Evolutionary conservation across 495 filamentous ascomycete species (phyloP), one percentile per base, ranked within the genome.

Genomic region (Venustampulla echinocandica): DNA sequence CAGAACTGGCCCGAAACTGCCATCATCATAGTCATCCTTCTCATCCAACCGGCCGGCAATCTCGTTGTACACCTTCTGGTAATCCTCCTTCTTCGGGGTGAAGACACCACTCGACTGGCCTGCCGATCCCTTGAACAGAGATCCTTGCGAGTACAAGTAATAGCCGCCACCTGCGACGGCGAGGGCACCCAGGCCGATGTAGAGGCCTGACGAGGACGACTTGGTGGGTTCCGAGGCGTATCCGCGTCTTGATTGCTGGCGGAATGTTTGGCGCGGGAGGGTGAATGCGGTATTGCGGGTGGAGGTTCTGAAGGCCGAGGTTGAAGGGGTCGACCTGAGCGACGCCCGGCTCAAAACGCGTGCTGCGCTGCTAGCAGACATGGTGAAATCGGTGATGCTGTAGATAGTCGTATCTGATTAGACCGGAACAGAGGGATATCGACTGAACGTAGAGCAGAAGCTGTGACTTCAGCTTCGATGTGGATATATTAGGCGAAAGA

Each of bases 21-120:
- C 92, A 66, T 98, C 90, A 62, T 96, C 92, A 60, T 96, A 96
- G 49, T 95, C 87, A 52, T 92, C 87, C 58, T 92, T 78, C 68
- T 94, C 84, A 64, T 89, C 81, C 36, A 98, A 69, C 24, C 70
- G 68, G 56, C 70, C 65, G 28, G 92, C 88, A 58, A 98, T 79
- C 61, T 81, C 83, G 58, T 95, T 80, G 69, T 98, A 98, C 50
- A 96, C 88, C 69, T 85, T 83, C 76, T 96, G 88, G 72, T 95
- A 98, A 65, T 98, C 89, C 46, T 80, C 80, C 68, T 84, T 75
- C 53, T 75, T 84, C 53, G 90, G 87, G 18, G 68, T 74, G 67
- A 93, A 85, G 30, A 73, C 55, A 50, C 75, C 79, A 55, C 62
- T 57, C 13, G 69, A 69, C 49, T 71, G 69, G 21, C 64, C 57